Percentiles rank a stretch among this genome's conserved stretches.
These are phyloP conservation scores for Ganoderma resinaceum DNA, from an alignment of 1,284 basidiomycete species.

Conservation along the genomic window DNA sequence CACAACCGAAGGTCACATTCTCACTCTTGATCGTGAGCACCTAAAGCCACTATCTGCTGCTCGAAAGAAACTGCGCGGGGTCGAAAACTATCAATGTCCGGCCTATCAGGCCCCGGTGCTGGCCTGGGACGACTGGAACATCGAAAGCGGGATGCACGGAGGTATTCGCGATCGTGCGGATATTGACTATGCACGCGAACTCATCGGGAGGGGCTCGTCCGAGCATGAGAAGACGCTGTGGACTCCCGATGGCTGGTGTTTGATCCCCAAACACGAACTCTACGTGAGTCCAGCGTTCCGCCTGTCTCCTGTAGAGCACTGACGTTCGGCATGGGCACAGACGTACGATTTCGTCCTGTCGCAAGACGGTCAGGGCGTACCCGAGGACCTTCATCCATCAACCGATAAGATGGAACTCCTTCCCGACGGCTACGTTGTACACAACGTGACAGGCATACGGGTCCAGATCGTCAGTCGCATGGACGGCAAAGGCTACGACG, in stretches of 20 bases:
- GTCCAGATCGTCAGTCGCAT: slow-evolving; percentile 78
- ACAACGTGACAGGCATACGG: slow-evolving; percentile 80
- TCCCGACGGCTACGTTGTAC: slow-evolving; percentile 75
- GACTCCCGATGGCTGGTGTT: slow-evolving; percentile 77
- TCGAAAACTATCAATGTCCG: slow-evolving; percentile 78
- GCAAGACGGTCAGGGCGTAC: slow-evolving; percentile 56
- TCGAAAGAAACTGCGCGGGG: slow-evolving; percentile 66
- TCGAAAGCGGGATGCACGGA: slow-evolving; percentile 57
- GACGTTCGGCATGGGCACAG: slow-evolving; percentile 42
- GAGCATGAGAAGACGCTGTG: slow-evolving; percentile 62
- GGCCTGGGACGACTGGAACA: slow-evolving; percentile 41
- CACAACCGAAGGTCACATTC: slow-evolving; percentile 93
- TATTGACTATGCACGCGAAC: slow-evolving; percentile 77
- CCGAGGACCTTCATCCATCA: slow-evolving; percentile 77
- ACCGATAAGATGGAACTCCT: slow-evolving; percentile 68
- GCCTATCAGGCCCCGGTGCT: slow-evolving; percentile 59
- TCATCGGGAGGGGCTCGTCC: slow-evolving; percentile 61
- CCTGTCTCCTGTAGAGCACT: neutral
- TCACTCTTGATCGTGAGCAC: slow-evolving; percentile 65
- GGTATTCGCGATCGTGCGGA: slow-evolving; percentile 78
- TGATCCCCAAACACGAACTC: slow-evolving; percentile 69
- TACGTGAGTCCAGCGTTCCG: slow-evolving; percentile 60
- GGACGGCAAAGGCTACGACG: slow-evolving; percentile 87
- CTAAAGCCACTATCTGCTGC: slow-evolving; percentile 62
- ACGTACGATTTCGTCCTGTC: slow-evolving; percentile 84